These are phyloP conservation scores for Hanseniaspora osmophila DNA, from an alignment of 805 yeast genomes.

Conservation along the genomic window DNA sequence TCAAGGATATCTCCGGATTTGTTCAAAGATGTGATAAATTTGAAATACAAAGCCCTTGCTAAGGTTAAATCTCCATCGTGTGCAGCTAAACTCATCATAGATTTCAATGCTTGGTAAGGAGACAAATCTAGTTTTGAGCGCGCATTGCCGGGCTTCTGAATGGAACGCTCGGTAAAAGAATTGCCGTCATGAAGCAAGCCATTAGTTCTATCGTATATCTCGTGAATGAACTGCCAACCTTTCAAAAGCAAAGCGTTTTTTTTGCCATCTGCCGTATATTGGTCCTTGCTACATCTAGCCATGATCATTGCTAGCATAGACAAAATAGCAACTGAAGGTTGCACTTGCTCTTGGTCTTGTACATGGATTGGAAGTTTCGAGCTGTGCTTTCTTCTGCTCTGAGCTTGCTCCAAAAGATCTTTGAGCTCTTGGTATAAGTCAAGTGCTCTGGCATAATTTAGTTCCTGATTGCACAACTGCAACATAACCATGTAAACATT, in stretches of 20 bases:
- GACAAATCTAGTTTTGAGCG: conserved; percentile 8
- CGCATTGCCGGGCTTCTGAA: conserved; percentile 1
- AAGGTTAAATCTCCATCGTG: conserved; percentile 64
- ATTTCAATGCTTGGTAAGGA: conserved; percentile 39
- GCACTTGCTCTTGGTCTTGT: background rate
- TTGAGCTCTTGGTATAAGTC: conserved; percentile 65
- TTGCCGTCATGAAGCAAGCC: conserved; percentile 3
- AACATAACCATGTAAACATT: conserved; percentile 39
- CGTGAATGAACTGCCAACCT: conserved; percentile 72
- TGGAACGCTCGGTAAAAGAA: conserved; percentile 3
- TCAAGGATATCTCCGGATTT: conserved; percentile 5
- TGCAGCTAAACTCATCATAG: conserved; percentile 65
- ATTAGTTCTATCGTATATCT: conserved; percentile 33
- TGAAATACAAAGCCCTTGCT: conserved; percentile 51
- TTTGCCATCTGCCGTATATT: conserved; percentile 18
- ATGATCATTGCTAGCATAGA: conserved; percentile 14
- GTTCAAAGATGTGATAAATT: conserved; percentile 24
- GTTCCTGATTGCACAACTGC: conserved; percentile 44
- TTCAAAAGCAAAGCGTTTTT: conserved; percentile 15
- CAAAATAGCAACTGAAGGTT: conserved; percentile 13
- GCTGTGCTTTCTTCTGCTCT: background rate
- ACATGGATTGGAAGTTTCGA: background rate
- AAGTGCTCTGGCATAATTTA: conserved; percentile 58
- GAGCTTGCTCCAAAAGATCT: conserved; percentile 9
- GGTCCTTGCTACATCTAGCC: conserved; percentile 18